phyloP scores from a whole-genome alignment of 2,329 filamentous ascomycete genomes.

The Trichoderma arundinaceum region DNA sequence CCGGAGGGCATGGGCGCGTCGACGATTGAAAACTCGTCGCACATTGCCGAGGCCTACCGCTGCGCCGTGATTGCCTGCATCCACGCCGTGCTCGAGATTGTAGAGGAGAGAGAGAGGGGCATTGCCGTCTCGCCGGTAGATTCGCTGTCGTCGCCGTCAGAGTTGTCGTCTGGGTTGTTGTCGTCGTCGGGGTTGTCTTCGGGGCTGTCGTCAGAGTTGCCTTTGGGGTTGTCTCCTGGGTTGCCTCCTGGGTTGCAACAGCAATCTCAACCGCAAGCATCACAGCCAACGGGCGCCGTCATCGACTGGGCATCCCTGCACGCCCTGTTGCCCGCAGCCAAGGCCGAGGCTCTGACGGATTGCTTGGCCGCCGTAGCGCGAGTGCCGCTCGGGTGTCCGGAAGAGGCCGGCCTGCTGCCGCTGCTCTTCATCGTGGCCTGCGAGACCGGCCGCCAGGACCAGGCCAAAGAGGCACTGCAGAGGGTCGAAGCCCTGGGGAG shows the following conservation, averaged over 20 bases:
- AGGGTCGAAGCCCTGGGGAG: conserved; percentile 19
- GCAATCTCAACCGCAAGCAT: neutral
- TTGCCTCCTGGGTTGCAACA: neutral
- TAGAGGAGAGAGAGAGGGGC: neutral
- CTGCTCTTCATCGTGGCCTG: conserved; percentile 25
- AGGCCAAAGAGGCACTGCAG: conserved; percentile 11
- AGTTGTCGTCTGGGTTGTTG: too few species aligned
- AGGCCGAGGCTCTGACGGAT: conserved; percentile 7
- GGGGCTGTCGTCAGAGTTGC: too few species aligned
- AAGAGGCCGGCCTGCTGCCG: conserved; percentile 23
- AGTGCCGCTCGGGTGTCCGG: conserved; percentile 23
- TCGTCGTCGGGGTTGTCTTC: too few species aligned
- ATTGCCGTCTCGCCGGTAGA: neutral
- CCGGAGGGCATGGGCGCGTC: conserved; percentile 18
- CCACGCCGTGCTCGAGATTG: conserved; percentile 17
- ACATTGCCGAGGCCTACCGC: conserved; percentile 21
- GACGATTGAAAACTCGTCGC: conserved; percentile 21
- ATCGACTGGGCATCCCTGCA: conserved; percentile 22
- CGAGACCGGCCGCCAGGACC: neutral
- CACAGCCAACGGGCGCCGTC: neutral
- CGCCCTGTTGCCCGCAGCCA: conserved; percentile 12
- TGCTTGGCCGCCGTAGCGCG: conserved; percentile 22
- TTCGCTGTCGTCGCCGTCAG: neutral
- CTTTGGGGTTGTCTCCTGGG: too few species aligned
- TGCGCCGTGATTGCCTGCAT: conserved; percentile 24